phyloP scores from a whole-genome alignment of 2,329 filamentous ascomycete species.

The Fusarium ambrosium region DNA sequence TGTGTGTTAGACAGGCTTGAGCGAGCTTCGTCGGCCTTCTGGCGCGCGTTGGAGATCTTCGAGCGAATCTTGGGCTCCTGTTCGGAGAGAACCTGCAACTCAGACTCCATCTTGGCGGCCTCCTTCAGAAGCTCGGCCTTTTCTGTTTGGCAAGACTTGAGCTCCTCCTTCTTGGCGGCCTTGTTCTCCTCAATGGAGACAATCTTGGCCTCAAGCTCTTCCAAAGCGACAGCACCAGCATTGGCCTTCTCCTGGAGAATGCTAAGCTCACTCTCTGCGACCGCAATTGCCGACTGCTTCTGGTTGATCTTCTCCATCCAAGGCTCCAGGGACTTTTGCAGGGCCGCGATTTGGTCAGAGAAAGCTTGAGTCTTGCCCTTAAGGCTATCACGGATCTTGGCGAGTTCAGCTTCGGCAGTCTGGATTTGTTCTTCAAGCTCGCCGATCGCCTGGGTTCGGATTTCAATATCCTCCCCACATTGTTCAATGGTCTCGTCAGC shows the following conservation, averaged over 20 bases:
- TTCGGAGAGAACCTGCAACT: constrained; percentile 78
- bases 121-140: constrained; percentile 82
- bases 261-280: constrained; percentile 93
- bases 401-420: constrained; percentile 84
- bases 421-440: constrained; percentile 82
- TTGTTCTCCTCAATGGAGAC: constrained; percentile 78
- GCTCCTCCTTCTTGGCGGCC: constrained; percentile 77
- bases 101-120: constrained; percentile 76
- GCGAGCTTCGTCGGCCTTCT: constrained; percentile 96
- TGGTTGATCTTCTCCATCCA: constrained; percentile 98
- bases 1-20: constrained; percentile 91
- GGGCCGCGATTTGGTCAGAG: constrained; percentile 90
- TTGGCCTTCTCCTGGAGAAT: constrained; percentile 93
- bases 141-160: constrained; percentile 81
- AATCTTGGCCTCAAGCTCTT: constrained; percentile 87
- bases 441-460: constrained; percentile 79
- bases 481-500: constrained; percentile 84
- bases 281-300: constrained; percentile 92
- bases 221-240: constrained; percentile 84
- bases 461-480: constrained; percentile 82
- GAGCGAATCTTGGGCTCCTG: constrained; percentile 87
- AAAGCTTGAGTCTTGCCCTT: constrained; percentile 97
- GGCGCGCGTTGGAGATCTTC: constrained; percentile 88
- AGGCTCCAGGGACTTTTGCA: constrained; percentile 94
- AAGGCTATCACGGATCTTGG: constrained; percentile 84